Conservation (phyloP, 75 land plant genomes). For the Pinus tabuliformis region DNA sequence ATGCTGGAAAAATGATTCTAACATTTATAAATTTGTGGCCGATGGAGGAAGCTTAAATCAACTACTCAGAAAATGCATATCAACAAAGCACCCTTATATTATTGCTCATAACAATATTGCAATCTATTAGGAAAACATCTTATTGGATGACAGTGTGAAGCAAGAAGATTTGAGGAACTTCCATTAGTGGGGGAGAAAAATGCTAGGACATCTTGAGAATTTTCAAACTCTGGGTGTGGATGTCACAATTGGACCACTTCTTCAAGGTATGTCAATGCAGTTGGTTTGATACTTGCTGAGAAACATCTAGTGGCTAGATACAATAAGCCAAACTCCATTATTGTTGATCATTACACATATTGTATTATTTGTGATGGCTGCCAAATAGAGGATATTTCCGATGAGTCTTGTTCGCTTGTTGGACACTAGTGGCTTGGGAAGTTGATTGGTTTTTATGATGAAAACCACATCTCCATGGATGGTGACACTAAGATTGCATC, state of each 20-base stretch:
- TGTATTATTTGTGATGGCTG: conserved; percentile 89
- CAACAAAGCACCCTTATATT: conserved; percentile 55
- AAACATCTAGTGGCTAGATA: conserved; percentile 88
- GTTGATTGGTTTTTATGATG: conserved; percentile 92
- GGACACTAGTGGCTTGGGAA: conserved; percentile 98
- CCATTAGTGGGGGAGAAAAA: conserved; percentile 89
- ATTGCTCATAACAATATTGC: conserved; percentile 5
- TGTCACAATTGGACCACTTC: conserved; percentile 94
- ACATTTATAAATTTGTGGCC: conserved; percentile 33
- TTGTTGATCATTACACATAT: conserved; percentile 97
- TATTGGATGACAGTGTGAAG: conserved; percentile 55
- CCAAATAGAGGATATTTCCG: conserved; percentile 91
- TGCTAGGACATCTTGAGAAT: conserved; percentile 95
- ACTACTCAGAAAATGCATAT: conserved; percentile 56
- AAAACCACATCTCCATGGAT: conserved; percentile 97
- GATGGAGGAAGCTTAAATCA: conserved; percentile 47
- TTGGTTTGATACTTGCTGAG: conserved; percentile 95
- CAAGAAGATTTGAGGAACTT: conserved; percentile 82
- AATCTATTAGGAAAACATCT: conserved; percentile 88
- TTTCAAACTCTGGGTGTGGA: conserved; percentile 93
- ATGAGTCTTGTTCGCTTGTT: conserved; percentile 89
- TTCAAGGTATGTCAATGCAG: conserved; percentile 97
- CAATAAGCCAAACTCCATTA: conserved; percentile 84
- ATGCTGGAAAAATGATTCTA: conserved; percentile 70
- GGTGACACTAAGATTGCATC: conserved; percentile 95